Evolutionary conservation across 768 basidiomycete genomes (phyloP), one percentile per base, ranked within the genome.

Genomic region (Astraeus odoratus): DNA sequence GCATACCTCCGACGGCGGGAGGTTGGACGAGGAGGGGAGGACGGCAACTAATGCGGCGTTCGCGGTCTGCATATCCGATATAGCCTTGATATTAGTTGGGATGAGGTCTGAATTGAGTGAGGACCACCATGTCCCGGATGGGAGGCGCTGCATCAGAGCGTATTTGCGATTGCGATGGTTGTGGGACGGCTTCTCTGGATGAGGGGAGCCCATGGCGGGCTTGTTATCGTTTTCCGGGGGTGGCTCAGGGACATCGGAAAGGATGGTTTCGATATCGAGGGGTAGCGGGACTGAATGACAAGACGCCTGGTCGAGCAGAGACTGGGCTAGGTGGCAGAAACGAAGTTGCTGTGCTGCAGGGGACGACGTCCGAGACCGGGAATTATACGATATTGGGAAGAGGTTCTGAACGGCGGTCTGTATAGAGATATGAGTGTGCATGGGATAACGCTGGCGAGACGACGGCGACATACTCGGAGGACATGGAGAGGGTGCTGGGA

Each of bases 131-230:
- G 83, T 81, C 30, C 81, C 86, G 1, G 71, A 74, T 1, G 89
- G 86, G 6, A 92, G 69, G 48, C 80, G 81, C 55, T 92, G 88
- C 52, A 90, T 73, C 37, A 92, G 76, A 3, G 89, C 87, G 63
- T 83, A 89, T 56, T 72, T 77, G 43, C 73, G 77, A n/a, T 43
- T 36, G 63, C 67, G 42, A 50, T 55, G 37, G 24, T 42, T 20
- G 39, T 49, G 65, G 52, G 49, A 65, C 50, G 36, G 64, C 47
- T 52, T 67, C 53, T 55, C 61, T 19, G 58, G 54, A 20, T 40
- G 47, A 18, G 52, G 37, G 23, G 53, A 27, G 20, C 53, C 48
- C 25, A 43, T 47, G 0, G 34, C 34, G 6, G 57, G 48, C 35
- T 61, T 62, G 3, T 57, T 26, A 7, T 65, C 60, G 42, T 60